These are phyloP conservation scores for Proliferodiscus dingleyae DNA, from an alignment of 2,329 filamentous ascomycete species.

Conservation along the genomic window DNA sequence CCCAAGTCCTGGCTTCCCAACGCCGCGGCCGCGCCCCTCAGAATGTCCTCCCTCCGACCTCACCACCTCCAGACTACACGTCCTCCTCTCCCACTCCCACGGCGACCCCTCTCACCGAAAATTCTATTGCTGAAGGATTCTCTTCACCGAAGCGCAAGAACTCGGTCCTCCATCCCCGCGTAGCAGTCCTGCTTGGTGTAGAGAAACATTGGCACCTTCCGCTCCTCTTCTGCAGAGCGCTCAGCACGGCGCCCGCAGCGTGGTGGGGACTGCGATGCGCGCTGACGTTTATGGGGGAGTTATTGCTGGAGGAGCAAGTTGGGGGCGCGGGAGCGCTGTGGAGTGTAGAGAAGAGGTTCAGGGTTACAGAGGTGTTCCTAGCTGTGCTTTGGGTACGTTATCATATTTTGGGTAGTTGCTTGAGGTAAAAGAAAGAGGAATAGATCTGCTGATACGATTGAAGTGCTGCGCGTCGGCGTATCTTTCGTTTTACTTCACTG, in stretches of 20 bases:
- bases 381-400: constrained; percentile 67
- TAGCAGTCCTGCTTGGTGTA: constrained; percentile 73
- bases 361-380: constrained; percentile 64
- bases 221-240: constrained; percentile 65
- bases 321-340: constrained; percentile 34
- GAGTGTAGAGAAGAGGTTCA: constrained; percentile 45
- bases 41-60: not conserved
- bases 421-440: not conserved
- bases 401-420: not conserved
- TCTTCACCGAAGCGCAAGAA: constrained; percentile 23
- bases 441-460: constrained; percentile 12
- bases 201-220: constrained; percentile 68
- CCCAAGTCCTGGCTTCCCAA: constrained; percentile 29
- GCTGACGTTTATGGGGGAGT: constrained; percentile 61
- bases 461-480: constrained; percentile 74
- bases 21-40: constrained; percentile 4
- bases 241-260: constrained; percentile 65
- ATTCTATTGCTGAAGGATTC: too few relatives aligned
- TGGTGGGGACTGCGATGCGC: constrained; percentile 68
- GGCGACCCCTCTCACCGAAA: too few relatives aligned
- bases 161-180: constrained; percentile 64
- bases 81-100: constrained; percentile 17
- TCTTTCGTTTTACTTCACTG: constrained; percentile 77
- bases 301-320: constrained; percentile 45
- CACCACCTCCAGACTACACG: constrained; percentile 9